Base-by-base conservation (phyloP, 768 basidiomycete genomes). In the Multifurca ochricompacta region DNA sequence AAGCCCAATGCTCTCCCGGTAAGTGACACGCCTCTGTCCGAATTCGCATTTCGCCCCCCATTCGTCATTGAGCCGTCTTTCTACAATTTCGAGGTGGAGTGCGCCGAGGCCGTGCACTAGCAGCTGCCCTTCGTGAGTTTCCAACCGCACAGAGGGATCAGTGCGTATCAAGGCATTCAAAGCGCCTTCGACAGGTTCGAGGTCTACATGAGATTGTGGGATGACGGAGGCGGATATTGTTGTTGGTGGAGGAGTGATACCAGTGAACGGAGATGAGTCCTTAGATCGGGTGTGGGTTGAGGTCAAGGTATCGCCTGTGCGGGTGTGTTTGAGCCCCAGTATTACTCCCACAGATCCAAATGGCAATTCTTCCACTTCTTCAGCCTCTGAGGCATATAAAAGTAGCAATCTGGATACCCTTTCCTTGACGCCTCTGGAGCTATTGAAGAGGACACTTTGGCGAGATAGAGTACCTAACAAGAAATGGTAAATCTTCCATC, bases 41-140 rank as follows among this genome's bases (percentile, higher is more conserved):
- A 91, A 78, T 63, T 91, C 83, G 63, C 88, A 91, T 41, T 78
- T 74, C 30, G 73, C 87, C 30, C 79, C 76, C 85, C 86, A 93
- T 68, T 92, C 91, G 52, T 88, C 82, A 49, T 73, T 76, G 25
- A 93, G 71, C 39, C 91, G 77, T n/a, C 82, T 79, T 68, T 89
- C 87, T 9, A 91, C 76, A 51, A 93, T 91, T 67, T 93, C 91
- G n/a, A 93, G 77, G 64, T 93, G 91, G 11, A 93, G 75, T 28
- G 86, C 80, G 13, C 91, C 91, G 37, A 93, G 79, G 2, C 90
- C 90, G 60, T 92, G 87, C 1, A 90, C 76, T 28, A 93, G 75
- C 31, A 90, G 72, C 62, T 93, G 91, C 1, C 89, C 91, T 59
- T 93, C 91, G 51, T 87, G 83, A 3, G 73, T 71, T 50, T 91